Base-by-base conservation (phyloP, 768 basidiomycete species). In the Boletus vermiculosoides region DNA sequence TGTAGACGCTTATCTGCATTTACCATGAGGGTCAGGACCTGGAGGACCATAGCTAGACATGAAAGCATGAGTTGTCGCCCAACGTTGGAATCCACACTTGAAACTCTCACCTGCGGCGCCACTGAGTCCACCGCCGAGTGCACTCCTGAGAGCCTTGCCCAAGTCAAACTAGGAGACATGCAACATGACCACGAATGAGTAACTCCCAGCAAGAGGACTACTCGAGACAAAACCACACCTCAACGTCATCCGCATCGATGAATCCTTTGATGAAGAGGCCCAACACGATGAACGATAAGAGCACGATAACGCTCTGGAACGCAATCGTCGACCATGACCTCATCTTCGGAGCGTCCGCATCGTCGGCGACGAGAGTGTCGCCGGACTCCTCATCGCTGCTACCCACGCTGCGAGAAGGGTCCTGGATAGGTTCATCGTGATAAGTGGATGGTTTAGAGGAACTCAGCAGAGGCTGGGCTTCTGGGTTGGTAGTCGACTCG, bases 51-150 rank as follows among this genome's bases (percentile, higher is more conserved):
- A 0, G 95, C 95, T 83, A 65, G 20, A 54, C 23, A 52, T 3
- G 60, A 58, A 18, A 33, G 45, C 11, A 41, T 66, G 45, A 65
- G 53, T 15, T 3, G 11, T 15, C 18, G 16, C 39, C 42, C 20
- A 36, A 33, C n/a, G n/a, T 31, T 25, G 9, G 31, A 30, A 22
- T 15, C 10, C 25, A 44, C 18, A 4, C 42, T 6, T 16, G 5
- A 30, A 28, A 40, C 7, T 56, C 74, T 54, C 58, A 87, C 88
- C 88, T 60, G 89, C 88, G 16, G 93, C 92, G 46, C 94, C 95
- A 62, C 89, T 93, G 48, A 95, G 73, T 5, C 94, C 95, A 23
- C 96, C 95, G 9, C 96, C 95, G 0, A 91, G 78, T 4, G 95
- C 96, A 45, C 79, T 83, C 76, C 83, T 90, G 62, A 97, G 73